A percentile compares a stretch with the other conserved stretches of the same genome.
Evolutionary conservation across 2,329 filamentous ascomycete species (phyloP).

Genomic region (Trichoderma arundinaceum): DNA sequence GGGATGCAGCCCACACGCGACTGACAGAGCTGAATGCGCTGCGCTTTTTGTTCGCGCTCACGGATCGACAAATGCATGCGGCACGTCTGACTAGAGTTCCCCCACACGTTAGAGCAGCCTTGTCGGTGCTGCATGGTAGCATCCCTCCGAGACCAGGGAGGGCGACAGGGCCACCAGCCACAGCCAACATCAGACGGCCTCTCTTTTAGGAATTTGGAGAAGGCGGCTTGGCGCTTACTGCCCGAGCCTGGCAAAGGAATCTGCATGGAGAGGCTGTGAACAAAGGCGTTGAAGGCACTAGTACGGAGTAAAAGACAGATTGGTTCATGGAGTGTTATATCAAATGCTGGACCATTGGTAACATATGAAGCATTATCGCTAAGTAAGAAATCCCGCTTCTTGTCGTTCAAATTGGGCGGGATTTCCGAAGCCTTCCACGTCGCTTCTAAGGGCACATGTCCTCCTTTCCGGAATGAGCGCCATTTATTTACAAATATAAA

Average conservation of each 20-base stretch:
- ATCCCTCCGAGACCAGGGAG: not conserved
- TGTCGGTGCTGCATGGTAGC: not conserved
- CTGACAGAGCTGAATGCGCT: not conserved
- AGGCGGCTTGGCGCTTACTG: not conserved
- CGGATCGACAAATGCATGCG: constrained; percentile 7
- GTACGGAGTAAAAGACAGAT: not conserved
- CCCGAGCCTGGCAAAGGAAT: not conserved
- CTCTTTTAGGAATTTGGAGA: not conserved
- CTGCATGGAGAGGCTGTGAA: too few relatives aligned
- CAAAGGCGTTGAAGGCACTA: too few relatives aligned
- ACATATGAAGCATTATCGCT: too few relatives aligned
- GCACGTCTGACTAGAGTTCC: constrained; percentile 8
- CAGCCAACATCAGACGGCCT: not conserved
- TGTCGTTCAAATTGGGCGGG: not conserved
- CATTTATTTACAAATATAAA: too few relatives aligned
- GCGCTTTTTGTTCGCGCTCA: not conserved
- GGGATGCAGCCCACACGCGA: not conserved
- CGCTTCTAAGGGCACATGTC: too few relatives aligned
- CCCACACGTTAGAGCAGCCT: not conserved
- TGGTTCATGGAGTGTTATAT: not conserved
- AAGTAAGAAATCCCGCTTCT: too few relatives aligned
- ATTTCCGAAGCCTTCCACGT: not conserved
- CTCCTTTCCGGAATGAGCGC: too few relatives aligned
- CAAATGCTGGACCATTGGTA: too few relatives aligned
- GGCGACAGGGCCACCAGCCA: not conserved